phyloP scores from a whole-genome alignment of 23 red algal species.

The Porphyridium purpureum region DNA sequence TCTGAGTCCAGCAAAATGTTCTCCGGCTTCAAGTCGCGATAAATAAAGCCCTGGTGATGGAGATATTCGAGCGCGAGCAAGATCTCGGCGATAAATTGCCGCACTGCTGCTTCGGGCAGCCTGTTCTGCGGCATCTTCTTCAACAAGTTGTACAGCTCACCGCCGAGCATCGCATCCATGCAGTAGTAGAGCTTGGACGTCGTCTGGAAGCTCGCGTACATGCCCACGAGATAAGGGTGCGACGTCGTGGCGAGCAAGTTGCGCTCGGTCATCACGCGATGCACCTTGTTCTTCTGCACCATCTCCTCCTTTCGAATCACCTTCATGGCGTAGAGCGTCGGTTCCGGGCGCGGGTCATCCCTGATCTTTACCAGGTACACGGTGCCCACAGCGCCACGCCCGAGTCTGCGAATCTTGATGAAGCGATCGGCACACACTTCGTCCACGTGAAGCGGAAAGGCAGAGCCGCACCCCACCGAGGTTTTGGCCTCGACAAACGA shows the following conservation, averaged over 20 bases:
- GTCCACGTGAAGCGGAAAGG: too few species aligned
- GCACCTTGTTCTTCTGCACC: conserved; percentile 70
- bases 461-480: too few species aligned
- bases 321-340: conserved; percentile 52
- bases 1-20: background rate
- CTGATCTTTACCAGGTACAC: conserved; percentile 68
- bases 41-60: conserved; percentile 48
- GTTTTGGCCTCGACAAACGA: too few species aligned
- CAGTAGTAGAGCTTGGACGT: conserved; percentile 46
- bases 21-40: conserved; percentile 19
- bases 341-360: too few species aligned
- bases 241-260: conserved; percentile 66
- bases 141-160: conserved; percentile 66
- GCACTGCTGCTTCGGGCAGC: conserved; percentile 44
- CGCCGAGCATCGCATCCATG: conserved; percentile 61
- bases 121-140: conserved; percentile 49
- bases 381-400: conserved; percentile 57
- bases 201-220: conserved; percentile 85
- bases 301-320: conserved; percentile 68
- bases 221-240: conserved; percentile 69
- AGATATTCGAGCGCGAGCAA: conserved; percentile 52
- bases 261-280: conserved; percentile 69
- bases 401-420: too few species aligned
- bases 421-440: too few species aligned
- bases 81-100: conserved; percentile 29